A percentile compares a stretch with the other conserved stretches of the same genome.
phyloP scores from a whole-genome alignment of 352 stramenopile species.

The Phytophthora rubi region DNA sequence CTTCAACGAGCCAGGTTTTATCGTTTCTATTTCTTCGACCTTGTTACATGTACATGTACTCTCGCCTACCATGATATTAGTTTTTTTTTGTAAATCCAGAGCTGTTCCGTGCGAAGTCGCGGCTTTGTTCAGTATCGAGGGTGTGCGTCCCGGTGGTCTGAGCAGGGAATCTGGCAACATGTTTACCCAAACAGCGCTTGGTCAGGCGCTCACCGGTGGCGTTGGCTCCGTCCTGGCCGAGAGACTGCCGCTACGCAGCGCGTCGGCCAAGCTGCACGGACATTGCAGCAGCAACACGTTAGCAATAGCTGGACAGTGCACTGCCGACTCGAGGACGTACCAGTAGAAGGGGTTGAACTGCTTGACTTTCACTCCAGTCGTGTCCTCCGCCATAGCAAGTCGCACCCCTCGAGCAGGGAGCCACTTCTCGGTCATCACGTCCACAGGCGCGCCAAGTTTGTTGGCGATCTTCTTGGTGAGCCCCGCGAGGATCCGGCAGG shows the following conservation, averaged over 20 bases:
- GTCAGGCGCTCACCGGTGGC: neutral
- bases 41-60: too few species aligned
- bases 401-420: slow-evolving; percentile 48
- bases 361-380: slow-evolving; percentile 31
- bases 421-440: slow-evolving; percentile 89
- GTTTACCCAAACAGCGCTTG: neutral
- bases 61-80: too few species aligned
- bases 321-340: slow-evolving; percentile 35
- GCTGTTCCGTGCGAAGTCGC: too few species aligned
- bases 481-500: slow-evolving; percentile 75
- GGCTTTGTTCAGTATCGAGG: too few species aligned
- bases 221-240: slow-evolving; percentile 6
- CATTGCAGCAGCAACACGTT: neutral
- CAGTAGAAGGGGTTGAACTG: slow-evolving; percentile 81
- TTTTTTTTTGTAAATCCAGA: too few species aligned
- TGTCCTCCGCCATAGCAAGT: slow-evolving; percentile 20
- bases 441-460: slow-evolving; percentile 76
- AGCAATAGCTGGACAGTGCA: neutral
- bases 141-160: too few species aligned
- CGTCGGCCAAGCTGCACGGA: slow-evolving; percentile 18
- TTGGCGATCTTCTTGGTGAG: slow-evolving; percentile 88
- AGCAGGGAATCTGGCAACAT: too few species aligned
- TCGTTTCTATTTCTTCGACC: too few species aligned
- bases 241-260: slow-evolving; percentile 17
- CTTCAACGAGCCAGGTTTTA: too few species aligned